Conservation (phyloP, 495 filamentous ascomycete genomes). For the Neurospora sp. region DNA sequence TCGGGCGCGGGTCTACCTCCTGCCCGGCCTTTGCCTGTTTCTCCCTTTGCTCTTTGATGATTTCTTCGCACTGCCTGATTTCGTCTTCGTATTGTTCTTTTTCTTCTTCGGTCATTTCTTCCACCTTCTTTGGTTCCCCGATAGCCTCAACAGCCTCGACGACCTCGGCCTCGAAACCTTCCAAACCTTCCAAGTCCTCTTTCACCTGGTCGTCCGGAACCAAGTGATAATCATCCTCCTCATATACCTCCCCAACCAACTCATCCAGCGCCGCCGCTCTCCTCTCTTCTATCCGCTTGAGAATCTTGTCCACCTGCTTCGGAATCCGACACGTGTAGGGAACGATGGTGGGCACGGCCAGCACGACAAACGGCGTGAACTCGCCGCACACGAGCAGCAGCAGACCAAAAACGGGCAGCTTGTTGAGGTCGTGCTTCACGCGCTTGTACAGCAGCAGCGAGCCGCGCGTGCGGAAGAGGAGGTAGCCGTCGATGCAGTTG, state of each 20-base stretch:
- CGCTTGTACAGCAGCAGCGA: constrained; percentile 20
- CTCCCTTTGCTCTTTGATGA: background rate
- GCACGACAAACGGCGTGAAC: constrained; percentile 64
- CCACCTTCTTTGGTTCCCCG: background rate
- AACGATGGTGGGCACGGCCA: constrained; percentile 56
- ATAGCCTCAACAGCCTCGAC: background rate
- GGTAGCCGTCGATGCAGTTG: background rate
- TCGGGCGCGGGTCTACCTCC: background rate
- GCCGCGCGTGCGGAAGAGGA: constrained; percentile 10
- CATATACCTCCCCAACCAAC: constrained; percentile 14
- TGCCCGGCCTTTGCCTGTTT: background rate
- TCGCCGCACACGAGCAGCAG: constrained; percentile 72
- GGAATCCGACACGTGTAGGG: constrained; percentile 78
- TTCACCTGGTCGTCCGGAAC: background rate
- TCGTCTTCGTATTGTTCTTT: background rate
- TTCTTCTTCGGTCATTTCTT: background rate
- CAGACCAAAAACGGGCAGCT: constrained; percentile 66
- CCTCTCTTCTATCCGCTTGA: constrained; percentile 34
- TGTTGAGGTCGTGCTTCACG: constrained; percentile 51
- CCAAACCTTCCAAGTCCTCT: background rate
- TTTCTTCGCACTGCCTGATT: background rate
- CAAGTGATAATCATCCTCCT: background rate
- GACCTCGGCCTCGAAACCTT: background rate
- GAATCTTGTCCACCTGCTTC: constrained; percentile 50
- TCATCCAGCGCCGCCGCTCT: constrained; percentile 23